Evolutionary conservation across 768 basidiomycete genomes (phyloP), one percentile per base, ranked within the genome.

Genomic region (Leccinum aurantiacum): DNA sequence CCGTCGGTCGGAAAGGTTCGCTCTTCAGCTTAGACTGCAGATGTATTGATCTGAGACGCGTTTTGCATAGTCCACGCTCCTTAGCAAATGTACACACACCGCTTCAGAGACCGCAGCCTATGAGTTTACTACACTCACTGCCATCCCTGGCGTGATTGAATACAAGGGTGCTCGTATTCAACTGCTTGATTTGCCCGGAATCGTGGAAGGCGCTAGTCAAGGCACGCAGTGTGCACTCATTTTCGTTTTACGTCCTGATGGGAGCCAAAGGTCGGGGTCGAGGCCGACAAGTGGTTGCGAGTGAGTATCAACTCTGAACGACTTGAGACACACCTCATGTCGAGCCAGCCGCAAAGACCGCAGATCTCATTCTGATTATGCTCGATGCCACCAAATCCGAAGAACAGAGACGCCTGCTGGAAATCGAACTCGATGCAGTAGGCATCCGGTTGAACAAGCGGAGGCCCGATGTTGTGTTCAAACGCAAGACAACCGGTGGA

Each of bases 141-240:
- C 97, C 10, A 98, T 99, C 61, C 96, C 97, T 37, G 97, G 97
- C 53, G 97, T 98, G 3, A 85, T 98, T 17, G 95, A 98, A 69
- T 91, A 98, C 72, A 88, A 96, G 73, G 97, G 97, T 29, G 88
- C 89, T 3, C 83, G 93, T 47, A 95, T 98, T 58, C 97, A 99
- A 71, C 82, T 98, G 48, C 83, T 98, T 15, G 95, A 98, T 84
- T 78, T 98, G 33, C 95, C 95, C 2, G 95, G 95, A 74, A 98
- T 98, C 65, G 93, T 98, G 8, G 93, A 95, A 75, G 93, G 93
- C 14, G 93, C 93, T 19, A 91, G 90, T 68, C 89, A 92, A 79
- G 89, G 87, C 73, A 56, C 53, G 56, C 47, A 11, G 41, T 29
- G 19, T 17, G 1, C 22, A 7, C 22, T 2, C 17, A 3, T 46